A percentile compares a stretch with the other conserved stretches of the same genome.
phyloP scores from a whole-genome alignment of 495 filamentous ascomycete genomes.

The Melanomma pulvis-pyrius region DNA sequence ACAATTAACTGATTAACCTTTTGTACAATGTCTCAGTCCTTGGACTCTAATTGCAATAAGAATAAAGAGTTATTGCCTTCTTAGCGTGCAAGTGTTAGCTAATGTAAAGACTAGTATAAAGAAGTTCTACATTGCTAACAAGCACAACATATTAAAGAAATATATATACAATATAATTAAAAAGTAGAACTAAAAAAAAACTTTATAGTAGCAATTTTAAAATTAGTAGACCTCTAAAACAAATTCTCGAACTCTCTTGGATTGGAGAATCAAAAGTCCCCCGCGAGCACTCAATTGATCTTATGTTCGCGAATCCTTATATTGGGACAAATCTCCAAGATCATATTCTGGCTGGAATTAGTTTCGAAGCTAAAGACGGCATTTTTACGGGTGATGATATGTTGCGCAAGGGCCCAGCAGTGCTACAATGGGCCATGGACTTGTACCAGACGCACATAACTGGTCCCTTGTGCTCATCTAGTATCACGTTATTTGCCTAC shows the following conservation, averaged over 20 bases:
- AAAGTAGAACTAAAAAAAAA: constrained; percentile 14
- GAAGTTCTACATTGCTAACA: not conserved
- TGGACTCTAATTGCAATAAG: too few relatives aligned
- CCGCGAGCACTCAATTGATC: constrained; percentile 3
- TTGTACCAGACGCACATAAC: constrained; percentile 5
- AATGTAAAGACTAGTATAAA: too few relatives aligned
- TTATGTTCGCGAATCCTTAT: constrained; percentile 4
- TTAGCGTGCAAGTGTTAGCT: too few relatives aligned
- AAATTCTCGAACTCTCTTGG: constrained; percentile 30
- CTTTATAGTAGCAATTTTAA: constrained; percentile 16
- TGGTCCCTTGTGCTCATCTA: constrained; percentile 2
- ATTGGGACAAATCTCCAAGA: constrained; percentile 36
- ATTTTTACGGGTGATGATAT: constrained; percentile 13
- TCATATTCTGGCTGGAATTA: constrained; percentile 18
- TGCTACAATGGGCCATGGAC: constrained; percentile 12
- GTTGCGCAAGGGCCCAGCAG: constrained; percentile 1
- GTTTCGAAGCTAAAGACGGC: constrained; percentile 20
- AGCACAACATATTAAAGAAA: not conserved
- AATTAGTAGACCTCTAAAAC: too few relatives aligned
- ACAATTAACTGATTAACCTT: too few relatives aligned
- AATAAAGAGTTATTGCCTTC: too few relatives aligned
- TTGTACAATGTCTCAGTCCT: too few relatives aligned
- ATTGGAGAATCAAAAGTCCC: constrained; percentile 28
- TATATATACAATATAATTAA: constrained; percentile 3
- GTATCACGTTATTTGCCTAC: constrained; percentile 12